These are phyloP conservation scores for Rubroshorea leprosula DNA, from an alignment of 345 rosid genomes.

Conservation along the genomic window DNA sequence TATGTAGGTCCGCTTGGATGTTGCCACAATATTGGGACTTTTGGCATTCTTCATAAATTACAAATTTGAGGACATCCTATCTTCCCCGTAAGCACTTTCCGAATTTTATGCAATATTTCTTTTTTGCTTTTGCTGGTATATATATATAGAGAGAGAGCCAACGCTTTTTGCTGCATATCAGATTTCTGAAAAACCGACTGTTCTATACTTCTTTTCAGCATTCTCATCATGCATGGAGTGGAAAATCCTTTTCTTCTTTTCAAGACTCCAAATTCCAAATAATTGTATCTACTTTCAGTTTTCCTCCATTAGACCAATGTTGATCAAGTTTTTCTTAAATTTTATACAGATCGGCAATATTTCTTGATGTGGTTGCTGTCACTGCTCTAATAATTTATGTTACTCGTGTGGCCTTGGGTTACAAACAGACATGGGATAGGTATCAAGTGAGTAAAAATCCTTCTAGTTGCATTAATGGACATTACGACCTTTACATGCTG, in stretches of 20 bases:
- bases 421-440: conserved; percentile 97
- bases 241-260: no score
- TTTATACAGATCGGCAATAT: conserved; percentile 67
- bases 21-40: conserved; percentile 81
- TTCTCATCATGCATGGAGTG: no score
- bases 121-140: no score
- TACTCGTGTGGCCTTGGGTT: conserved; percentile 85
- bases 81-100: conserved; percentile 65
- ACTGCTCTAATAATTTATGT: conserved; percentile 76
- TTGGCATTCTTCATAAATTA: conserved; percentile 83
- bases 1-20: conserved; percentile 83
- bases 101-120: no score
- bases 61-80: conserved; percentile 77
- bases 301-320: not conserved
- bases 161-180: no score
- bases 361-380: conserved; percentile 78
- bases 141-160: no score
- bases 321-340: not conserved
- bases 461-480: not conserved
- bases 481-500: not conserved
- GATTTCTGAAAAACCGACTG: no score
- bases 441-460: conserved; percentile 60
- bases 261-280: no score
- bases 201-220: no score
- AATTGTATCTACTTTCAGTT: not conserved